Evolutionary conservation across 257 asterid genomes (phyloP), one percentile per base, ranked within the genome.

Genomic region (Scutellaria minor): DNA sequence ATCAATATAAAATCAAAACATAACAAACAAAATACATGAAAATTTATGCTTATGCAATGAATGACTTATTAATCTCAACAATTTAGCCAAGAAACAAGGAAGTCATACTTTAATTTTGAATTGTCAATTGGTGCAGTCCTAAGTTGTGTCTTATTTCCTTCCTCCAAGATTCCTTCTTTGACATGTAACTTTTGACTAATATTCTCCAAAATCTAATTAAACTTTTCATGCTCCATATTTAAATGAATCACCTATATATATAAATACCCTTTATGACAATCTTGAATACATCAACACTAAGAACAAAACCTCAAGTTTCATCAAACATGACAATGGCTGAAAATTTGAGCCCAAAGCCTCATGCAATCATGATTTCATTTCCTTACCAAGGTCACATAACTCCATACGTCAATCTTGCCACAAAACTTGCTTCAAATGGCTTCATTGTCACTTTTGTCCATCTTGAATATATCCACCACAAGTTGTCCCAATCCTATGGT

Each of bases 371-470:
- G 79, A 44, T 75, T 1, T 70, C 79, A 51, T 3, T 75, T 60
- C 79, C 79, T 51, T 75, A n/a, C 71, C 79, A 75, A 51, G 79
- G 79, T 8, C 79, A 75, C 79, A 68, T 75, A 50, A 68, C 71
- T 40, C 75, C 79, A 3, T 75, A 40, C 14, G 51, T 52, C n/a
- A 59, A 68, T 15, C 74, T 75, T 14, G 79, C 79, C 15, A 51
- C 61, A 8, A 75, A 75, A 10, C 69, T 75, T 5, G 79, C 75
- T 68, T 75, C 71, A 11, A 75, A 75, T 10, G 71, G 79, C 59
- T 5, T 68, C 48, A 51, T 75, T 6, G 57, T 75, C 66, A 75
- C 79, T 8, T 75, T 75, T 47, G 70, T 13, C 31, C 75, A 75
- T 57, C 75, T 68, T 6, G 79, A 75, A 14, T 68, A 59, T 6